Evolutionary conservation across 495 filamentous ascomycete species (phyloP), one percentile per base, ranked within the genome.

Genomic region (Aspergillus sparsus): DNA sequence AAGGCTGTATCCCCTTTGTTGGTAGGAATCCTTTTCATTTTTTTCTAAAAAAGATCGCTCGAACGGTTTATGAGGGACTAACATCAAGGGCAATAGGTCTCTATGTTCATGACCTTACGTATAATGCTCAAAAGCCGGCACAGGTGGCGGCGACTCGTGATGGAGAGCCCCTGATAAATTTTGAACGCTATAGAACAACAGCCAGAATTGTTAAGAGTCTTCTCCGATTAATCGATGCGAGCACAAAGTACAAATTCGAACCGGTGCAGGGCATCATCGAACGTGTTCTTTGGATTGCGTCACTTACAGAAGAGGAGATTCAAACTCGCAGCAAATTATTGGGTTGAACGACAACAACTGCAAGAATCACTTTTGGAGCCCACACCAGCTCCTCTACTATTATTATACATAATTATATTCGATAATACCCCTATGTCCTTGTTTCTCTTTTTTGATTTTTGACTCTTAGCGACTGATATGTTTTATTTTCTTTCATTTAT

Each of bases 81-180:
- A 58, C 47, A 53, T 64, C 51, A 9, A 53, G 50, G 34, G 49
- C 21, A 32, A 16, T 55, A 86, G 85, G 87, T 21, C 82, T 91
- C 49, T 98, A 98, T 71, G 93, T 93, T 6, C 93, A 97, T 66
- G 95, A 99, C 66, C 82, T 99, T n/a, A 90, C 96, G 36, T 95
- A 92, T 74, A 99, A 98, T 70, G 85, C 90, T 0, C 92, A 97
- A 72, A 89, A 95, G 66, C 93, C 93, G 13, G 79, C 88, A 67
- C 57, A 89, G 76, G 65, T 85, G 61, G 79, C 49, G 21, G 32
- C 83, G 54, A 83, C 83, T 12, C 82, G 81, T 13, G 64, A 70
- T 18, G 77, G 78, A 27, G 89, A 91, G 62, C 84, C 90, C 32
- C 76, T 99, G 51, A 85, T 98, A 60, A 99, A 99, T 70, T 98